Evolutionary conservation across 2,329 filamentous ascomycete genomes (phyloP).

Genomic region (Fusarium falciforme): DNA sequence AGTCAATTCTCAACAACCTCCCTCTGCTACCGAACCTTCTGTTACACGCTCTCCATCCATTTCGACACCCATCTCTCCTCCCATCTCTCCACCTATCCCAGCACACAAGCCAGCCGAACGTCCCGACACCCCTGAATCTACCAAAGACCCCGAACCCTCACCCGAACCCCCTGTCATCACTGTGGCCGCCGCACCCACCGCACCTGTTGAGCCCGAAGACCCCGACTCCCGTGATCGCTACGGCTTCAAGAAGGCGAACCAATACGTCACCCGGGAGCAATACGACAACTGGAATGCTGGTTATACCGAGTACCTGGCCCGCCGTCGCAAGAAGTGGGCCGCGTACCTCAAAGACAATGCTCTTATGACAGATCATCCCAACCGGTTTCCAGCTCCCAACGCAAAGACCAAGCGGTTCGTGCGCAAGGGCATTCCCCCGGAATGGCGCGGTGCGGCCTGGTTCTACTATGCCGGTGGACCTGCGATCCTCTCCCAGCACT

Average conservation of each 20-base stretch:
- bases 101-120: slow-evolving; percentile 18
- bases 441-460: slow-evolving; percentile 96
- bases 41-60: slow-evolving; percentile 14
- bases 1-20: slow-evolving; percentile 39
- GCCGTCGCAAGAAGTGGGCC: slow-evolving; percentile 85
- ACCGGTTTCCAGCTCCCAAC: slow-evolving; percentile 81
- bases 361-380: slow-evolving; percentile 76
- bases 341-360: slow-evolving; percentile 80
- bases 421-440: slow-evolving; percentile 91
- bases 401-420: slow-evolving; percentile 90
- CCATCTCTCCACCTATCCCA: slow-evolving; percentile 18
- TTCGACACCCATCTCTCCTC: slow-evolving; percentile 31
- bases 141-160: slow-evolving; percentile 13
- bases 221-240: slow-evolving; percentile 78
- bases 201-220: slow-evolving; percentile 55
- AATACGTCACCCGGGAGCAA: slow-evolving; percentile 79
- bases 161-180: slow-evolving; percentile 41
- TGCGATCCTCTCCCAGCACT: slow-evolving; percentile 78
- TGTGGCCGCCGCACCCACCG: slow-evolving; percentile 23
- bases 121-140: slow-evolving; percentile 29
- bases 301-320: slow-evolving; percentile 80
- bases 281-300: slow-evolving; percentile 84
- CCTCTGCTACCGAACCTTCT: slow-evolving; percentile 18
- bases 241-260: slow-evolving; percentile 89
- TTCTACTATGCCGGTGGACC: slow-evolving; percentile 95